Evolutionary conservation across 23 red algal genomes (phyloP).

Genomic region (Gracilariopsis chorda): DNA sequence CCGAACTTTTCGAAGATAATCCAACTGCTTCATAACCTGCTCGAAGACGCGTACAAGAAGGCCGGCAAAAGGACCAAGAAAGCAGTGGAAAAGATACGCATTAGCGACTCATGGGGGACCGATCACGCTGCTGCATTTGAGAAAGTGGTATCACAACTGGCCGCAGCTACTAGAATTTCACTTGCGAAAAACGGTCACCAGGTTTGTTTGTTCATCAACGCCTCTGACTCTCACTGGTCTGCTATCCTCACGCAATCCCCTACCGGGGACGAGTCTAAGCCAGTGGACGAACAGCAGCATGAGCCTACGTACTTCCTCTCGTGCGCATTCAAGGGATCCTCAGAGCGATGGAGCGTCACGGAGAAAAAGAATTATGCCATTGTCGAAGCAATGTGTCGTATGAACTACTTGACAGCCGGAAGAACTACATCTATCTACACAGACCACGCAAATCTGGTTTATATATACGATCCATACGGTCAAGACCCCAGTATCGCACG

Average conservation of each 20-base stretch:
- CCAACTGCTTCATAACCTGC: not conserved
- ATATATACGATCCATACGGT: no score
- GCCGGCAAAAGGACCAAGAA: not conserved
- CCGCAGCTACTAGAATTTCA: not conserved
- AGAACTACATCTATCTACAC: no score
- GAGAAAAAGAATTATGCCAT: no score
- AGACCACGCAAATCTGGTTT: no score
- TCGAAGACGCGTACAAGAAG: not conserved
- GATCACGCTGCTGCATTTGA: not conserved
- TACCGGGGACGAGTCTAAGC: not conserved
- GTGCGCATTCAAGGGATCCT: not conserved
- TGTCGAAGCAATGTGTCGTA: no score
- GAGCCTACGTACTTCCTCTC: constrained; percentile 10
- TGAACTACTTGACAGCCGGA: no score
- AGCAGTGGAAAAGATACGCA: not conserved
- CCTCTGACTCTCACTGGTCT: constrained; percentile 27
- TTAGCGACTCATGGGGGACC: not conserved
- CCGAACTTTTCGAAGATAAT: not conserved
- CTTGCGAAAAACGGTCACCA: not conserved
- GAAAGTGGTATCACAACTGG: not conserved
- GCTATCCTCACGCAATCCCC: constrained; percentile 6
- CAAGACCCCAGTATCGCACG: no score
- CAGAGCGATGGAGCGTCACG: no score
- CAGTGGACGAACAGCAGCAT: not conserved
- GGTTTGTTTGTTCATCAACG: constrained; percentile 20